Evolutionary conservation across 805 yeast species (phyloP).

Genomic region (Metschnikowia lochheadii): DNA sequence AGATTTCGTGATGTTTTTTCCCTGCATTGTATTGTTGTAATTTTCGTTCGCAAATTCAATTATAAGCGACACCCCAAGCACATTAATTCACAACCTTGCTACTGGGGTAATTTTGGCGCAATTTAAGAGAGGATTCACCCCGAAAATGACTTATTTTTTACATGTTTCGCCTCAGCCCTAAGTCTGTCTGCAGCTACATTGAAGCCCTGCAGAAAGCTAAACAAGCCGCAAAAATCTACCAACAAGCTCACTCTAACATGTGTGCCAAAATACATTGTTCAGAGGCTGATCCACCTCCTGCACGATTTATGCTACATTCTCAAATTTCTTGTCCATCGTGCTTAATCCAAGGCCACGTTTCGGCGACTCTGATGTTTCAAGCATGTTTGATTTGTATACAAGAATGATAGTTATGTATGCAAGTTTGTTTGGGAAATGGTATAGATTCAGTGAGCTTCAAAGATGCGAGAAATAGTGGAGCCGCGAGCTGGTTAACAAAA

Average conservation of each 20-base stretch:
- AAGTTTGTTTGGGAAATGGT: no score
- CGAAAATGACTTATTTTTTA: background rate
- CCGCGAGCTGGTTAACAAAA: background rate
- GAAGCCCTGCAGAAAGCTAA: background rate
- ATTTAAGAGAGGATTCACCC: background rate
- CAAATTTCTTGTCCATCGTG: no score
- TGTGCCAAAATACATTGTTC: background rate
- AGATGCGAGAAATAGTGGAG: no score
- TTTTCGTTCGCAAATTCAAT: conserved; percentile 4
- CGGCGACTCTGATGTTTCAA: no score
- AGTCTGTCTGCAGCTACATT: background rate
- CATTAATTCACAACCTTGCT: background rate
- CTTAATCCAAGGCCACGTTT: no score
- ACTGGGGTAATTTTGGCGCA: background rate
- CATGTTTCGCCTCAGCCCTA: background rate
- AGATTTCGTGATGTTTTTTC: conserved; percentile 5
- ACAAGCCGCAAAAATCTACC: background rate
- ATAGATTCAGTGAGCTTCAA: no score
- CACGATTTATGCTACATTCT: no score
- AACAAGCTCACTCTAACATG: background rate
- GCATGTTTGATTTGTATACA: no score
- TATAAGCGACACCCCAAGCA: background rate
- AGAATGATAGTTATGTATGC: no score
- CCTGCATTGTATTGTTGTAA: conserved; percentile 4
- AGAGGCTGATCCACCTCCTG: no score